Evolutionary conservation across 2,329 filamentous ascomycete species (phyloP).

Genomic region (Diaporthe amygdali): DNA sequence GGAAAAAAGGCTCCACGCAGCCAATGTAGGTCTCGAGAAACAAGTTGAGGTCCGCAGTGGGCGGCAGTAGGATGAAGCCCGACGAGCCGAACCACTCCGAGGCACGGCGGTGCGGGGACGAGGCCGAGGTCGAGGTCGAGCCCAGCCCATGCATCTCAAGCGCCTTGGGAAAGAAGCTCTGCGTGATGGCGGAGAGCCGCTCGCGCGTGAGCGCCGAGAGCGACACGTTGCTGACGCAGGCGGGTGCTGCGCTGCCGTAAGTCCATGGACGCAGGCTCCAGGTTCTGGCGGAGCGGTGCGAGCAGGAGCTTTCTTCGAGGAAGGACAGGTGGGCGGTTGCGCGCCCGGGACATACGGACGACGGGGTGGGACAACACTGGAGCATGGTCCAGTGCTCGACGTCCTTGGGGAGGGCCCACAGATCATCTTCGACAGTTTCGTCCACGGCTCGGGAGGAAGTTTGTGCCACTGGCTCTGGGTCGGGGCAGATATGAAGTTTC

Average conservation of each 20-base stretch:
- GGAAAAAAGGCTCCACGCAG: not conserved
- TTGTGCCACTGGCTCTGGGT: not conserved
- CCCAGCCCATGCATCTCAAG: not conserved
- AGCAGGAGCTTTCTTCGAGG: not conserved
- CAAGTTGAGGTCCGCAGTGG: not conserved
- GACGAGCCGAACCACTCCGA: not conserved
- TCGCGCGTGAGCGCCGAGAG: not conserved
- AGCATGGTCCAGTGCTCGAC: not conserved
- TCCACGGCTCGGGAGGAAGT: not conserved
- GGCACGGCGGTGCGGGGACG: not conserved
- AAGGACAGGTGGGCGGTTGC: not conserved
- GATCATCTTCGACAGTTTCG: not conserved
- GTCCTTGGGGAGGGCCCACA: not conserved
- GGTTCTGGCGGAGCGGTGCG: not conserved
- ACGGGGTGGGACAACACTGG: not conserved
- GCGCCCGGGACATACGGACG: not conserved
- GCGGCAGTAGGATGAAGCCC: not conserved
- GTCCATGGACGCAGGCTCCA: not conserved
- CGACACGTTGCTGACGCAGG: not conserved
- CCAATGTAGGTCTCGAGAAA: not conserved
- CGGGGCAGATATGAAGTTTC: not conserved
- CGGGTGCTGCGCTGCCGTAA: not conserved
- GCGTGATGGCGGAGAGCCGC: not conserved
- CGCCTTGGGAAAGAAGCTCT: not conserved
- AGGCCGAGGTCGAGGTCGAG: not conserved